Evolutionary conservation across 208 protist species (phyloP).

Genomic region (Leishmania braziliensis): DNA sequence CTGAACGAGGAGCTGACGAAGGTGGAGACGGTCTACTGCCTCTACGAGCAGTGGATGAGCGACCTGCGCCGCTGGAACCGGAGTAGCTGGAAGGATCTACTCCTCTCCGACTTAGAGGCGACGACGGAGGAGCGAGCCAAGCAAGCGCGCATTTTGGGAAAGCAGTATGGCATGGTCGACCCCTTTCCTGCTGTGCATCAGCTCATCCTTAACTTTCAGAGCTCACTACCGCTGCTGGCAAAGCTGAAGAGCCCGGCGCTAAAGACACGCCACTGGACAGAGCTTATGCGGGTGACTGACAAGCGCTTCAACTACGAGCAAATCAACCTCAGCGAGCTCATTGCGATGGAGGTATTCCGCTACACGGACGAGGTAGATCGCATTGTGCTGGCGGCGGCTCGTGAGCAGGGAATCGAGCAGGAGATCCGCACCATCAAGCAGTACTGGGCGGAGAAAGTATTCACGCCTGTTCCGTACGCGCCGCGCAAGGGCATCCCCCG

Average conservation of each 20-base stretch:
- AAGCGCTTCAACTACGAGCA: slow-evolving; percentile 96
- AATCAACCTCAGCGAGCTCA: slow-evolving; percentile 97
- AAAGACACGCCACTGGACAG: slow-evolving; percentile 97
- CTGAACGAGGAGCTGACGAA: slow-evolving; percentile 92
- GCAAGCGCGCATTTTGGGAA: slow-evolving; percentile 82
- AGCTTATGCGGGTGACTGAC: slow-evolving; percentile 95
- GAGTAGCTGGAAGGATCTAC: slow-evolving; percentile 97
- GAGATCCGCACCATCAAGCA: slow-evolving; percentile 94
- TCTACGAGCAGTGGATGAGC: slow-evolving; percentile 94
- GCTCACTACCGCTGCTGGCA: slow-evolving; percentile 95
- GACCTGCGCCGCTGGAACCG: slow-evolving; percentile 94
- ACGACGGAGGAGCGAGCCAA: slow-evolving; percentile 94
- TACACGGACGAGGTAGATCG: slow-evolving; percentile 95
- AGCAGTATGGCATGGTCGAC: slow-evolving; percentile 86
- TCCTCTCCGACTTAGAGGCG: slow-evolving; percentile 93
- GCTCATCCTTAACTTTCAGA: slow-evolving; percentile 94
- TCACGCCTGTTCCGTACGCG: slow-evolving; percentile 91
- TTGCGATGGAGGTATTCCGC: slow-evolving; percentile 97
- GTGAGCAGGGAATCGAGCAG: slow-evolving; percentile 97
- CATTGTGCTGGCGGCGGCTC: slow-evolving; percentile 92
- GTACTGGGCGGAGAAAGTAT: slow-evolving; percentile 94
- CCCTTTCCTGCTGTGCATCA: slow-evolving; percentile 93
- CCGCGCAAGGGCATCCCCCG: slow-evolving; percentile 86
- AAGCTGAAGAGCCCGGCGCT: slow-evolving; percentile 98
- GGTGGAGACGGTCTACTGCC: slow-evolving; percentile 92